A percentile compares a stretch with the other conserved stretches of the same genome.
These are phyloP conservation scores for Auricularia cornea DNA, from an alignment of 768 basidiomycete species.

Conservation along the genomic window DNA sequence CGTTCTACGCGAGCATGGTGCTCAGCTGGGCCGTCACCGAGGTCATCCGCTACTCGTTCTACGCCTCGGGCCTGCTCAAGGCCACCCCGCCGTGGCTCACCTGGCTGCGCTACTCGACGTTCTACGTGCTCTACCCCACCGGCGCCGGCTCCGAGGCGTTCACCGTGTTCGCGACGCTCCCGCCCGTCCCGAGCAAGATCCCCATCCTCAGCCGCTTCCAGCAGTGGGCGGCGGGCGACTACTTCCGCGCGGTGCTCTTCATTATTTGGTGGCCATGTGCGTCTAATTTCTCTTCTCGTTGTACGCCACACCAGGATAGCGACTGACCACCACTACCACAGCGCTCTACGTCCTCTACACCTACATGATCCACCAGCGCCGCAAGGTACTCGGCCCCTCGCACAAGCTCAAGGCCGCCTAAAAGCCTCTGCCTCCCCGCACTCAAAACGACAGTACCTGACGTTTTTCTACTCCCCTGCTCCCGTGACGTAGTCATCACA, in stretches of 20 bases:
- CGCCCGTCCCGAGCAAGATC: constrained; percentile 39
- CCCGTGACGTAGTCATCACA: no score
- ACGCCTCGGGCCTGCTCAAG: constrained; percentile 59
- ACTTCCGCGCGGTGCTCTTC: constrained; percentile 53
- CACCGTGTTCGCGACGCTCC: constrained; percentile 71
- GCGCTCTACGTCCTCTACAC: constrained; percentile 48
- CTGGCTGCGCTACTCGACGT: constrained; percentile 84
- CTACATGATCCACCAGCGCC: constrained; percentile 51
- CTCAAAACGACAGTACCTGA: no score
- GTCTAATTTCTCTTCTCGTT: constrained; percentile 15
- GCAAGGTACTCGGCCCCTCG: constrained; percentile 39
- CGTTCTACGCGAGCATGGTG: constrained; percentile 85
- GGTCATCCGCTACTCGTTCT: constrained; percentile 85
- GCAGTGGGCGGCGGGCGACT: constrained; percentile 50
- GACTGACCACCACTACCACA: constrained; percentile 8
- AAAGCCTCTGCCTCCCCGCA: no score
- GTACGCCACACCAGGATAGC: no score
- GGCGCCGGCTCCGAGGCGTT: constrained; percentile 89
- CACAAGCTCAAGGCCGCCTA: constrained; percentile 1
- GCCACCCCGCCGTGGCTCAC: constrained; percentile 41
- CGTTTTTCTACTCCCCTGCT: no score
- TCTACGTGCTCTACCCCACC: constrained; percentile 87
- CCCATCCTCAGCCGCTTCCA: constrained; percentile 26
- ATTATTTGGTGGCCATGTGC: constrained; percentile 84
- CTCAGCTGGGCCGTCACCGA: constrained; percentile 90